Evolutionary conservation across 148 eudicot genomes (phyloP).

Genomic region (Rhododendron molle): DNA sequence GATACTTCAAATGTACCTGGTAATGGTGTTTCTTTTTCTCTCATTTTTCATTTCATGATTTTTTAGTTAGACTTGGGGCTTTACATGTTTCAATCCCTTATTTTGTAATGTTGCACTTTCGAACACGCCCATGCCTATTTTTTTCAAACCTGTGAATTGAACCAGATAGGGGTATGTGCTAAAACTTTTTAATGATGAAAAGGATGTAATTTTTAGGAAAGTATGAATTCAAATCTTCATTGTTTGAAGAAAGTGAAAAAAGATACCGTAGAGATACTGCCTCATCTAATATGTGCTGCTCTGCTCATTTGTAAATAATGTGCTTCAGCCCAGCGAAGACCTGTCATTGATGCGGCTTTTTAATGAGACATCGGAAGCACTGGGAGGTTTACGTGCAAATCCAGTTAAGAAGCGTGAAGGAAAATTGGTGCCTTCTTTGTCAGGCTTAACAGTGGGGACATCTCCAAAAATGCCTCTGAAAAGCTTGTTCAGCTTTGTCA

Average conservation of each 20-base stretch:
- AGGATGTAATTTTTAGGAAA: background rate
- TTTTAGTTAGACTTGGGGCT: background rate
- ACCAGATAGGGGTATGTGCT: background rate
- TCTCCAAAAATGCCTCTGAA: conserved; percentile 79
- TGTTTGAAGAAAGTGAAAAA: background rate
- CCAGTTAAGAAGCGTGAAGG: conserved; percentile 74
- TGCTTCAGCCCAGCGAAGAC: conserved; percentile 71
- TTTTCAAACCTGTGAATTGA: background rate
- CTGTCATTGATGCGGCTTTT: conserved; percentile 80
- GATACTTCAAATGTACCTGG: conserved; percentile 92
- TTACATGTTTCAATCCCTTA: background rate
- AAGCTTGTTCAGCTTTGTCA: conserved; percentile 88
- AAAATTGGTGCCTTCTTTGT: conserved; percentile 80
- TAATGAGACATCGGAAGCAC: conserved; percentile 76
- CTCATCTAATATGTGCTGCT: background rate
- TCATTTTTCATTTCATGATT: background rate
- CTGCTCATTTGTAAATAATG: background rate
- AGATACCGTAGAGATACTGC: background rate
- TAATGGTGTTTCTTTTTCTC: conserved; percentile 22
- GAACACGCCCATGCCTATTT: background rate
- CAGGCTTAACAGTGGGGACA: conserved; percentile 83
- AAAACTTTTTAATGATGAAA: background rate
- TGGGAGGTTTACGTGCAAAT: conserved; percentile 79
- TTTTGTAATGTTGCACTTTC: background rate
- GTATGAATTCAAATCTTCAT: background rate